Evolutionary conservation across 1,284 basidiomycete genomes (phyloP), one percentile per base, ranked within the genome.

Genomic region (Pseudozyma thailandica): DNA sequence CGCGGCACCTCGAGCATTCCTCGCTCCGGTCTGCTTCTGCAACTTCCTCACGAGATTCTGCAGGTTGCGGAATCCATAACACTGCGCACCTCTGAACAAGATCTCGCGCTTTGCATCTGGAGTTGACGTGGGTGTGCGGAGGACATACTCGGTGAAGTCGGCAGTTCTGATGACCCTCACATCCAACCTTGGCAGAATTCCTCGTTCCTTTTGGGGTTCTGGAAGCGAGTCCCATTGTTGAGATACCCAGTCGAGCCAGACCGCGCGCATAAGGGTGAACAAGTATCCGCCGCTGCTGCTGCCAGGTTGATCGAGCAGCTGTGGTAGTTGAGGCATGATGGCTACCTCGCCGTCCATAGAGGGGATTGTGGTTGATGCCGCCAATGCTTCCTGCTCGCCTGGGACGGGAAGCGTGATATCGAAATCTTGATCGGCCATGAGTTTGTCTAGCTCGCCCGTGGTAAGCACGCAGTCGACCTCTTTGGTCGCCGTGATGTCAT

Each of bases 391-490:
- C 15, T 35, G 43, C 41, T 69, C 70, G 13, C 84, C 86, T 0
- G 84, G 80, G 2, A 89, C 87, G 6, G 89, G 85, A 3, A 76
- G 63, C 38, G 88, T 86, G 33, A 95, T 85, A 79, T 96, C 90
- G 86, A 92, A 93, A 7, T 86, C 88, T 72, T 91, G 89, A 70
- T 94, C 92, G 18, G 85, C 86, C 85, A 98, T 90, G 64, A 99
- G 88, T 31, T 90, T 84, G 76, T 94, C 91, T 43, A 98, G 87
- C 84, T 99, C 96, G 39, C 94, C 94, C 0, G 96, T 98, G 9
- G 96, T 98, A 73, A 98, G 88, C 20, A 98, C 96, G 81, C 94
- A 97, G 84, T 99, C 96, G 39, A 97, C 93, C 70, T 98, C 95
- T 57, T 93, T 87, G 7, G 92, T 70, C 37, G 62, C 64, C 13